phyloP scores from a whole-genome alignment of 305 asterid genomes.

The Fraxinus sp. region DNA sequence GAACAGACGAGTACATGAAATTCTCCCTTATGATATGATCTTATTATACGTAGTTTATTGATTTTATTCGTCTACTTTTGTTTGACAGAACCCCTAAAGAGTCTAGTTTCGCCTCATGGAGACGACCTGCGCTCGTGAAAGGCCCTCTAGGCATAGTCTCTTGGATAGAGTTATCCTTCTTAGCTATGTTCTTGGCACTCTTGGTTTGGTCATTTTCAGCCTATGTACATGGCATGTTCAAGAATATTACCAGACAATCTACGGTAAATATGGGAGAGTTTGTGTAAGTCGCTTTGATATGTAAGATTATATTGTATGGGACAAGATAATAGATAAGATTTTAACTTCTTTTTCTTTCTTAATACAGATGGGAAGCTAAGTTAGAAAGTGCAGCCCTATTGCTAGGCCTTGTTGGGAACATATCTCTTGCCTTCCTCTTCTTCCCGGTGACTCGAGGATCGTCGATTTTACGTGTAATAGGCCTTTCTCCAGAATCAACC shows the following conservation, averaged over 20 bases:
- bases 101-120: conserved; percentile 27
- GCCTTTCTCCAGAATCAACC: conserved; percentile 53
- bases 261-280: conserved; percentile 37
- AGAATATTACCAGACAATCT: conserved; percentile 38
- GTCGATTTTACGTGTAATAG: conserved; percentile 39
- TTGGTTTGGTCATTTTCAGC: conserved; percentile 48
- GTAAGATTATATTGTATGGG: background rate
- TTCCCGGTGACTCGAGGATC: conserved; percentile 57
- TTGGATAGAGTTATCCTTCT: conserved; percentile 33
- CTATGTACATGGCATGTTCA: conserved; percentile 41
- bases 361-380: conserved; percentile 50
- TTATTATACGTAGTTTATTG: background rate
- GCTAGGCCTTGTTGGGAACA: conserved; percentile 49
- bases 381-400: conserved; percentile 43
- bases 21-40: background rate
- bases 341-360: background rate
- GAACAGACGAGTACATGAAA: conserved; percentile 18
- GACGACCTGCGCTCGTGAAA: conserved; percentile 30
- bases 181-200: conserved; percentile 37
- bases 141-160: conserved; percentile 51
- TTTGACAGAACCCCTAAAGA: conserved; percentile 25
- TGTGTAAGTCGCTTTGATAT: conserved; percentile 29
- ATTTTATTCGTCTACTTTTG: background rate
- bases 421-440: conserved; percentile 47
- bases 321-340: background rate